Conservation (phyloP, 108 stramenopile species). For the Fistulifera solaris region DNA sequence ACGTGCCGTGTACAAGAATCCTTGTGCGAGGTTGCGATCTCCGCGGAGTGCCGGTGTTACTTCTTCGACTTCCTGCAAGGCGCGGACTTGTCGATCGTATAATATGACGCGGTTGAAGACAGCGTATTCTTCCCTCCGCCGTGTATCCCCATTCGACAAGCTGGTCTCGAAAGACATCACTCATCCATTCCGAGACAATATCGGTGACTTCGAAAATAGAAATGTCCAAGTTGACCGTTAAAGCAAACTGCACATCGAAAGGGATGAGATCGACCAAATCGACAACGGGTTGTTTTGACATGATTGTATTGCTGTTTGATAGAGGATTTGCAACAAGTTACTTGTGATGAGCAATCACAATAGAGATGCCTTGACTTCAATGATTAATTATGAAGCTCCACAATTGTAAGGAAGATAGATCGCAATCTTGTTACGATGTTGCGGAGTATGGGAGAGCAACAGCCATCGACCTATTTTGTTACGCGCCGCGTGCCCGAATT, state of each 20-base stretch:
- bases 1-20: too few species aligned
- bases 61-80: not conserved
- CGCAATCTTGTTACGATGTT: too few species aligned
- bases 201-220: slow-evolving; percentile 13
- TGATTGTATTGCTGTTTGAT: not conserved
- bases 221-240: slow-evolving; percentile 3
- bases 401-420: too few species aligned
- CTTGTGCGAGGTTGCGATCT: not conserved
- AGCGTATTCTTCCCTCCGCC: not conserved
- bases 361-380: too few species aligned
- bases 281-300: slow-evolving; percentile 3
- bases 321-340: too few species aligned
- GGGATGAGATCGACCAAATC: slow-evolving; percentile 27
- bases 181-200: slow-evolving; percentile 34
- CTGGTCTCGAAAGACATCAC: slow-evolving; percentile 15
- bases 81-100: not conserved
- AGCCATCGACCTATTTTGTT: too few species aligned
- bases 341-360: too few species aligned
- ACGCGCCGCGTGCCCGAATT: too few species aligned
- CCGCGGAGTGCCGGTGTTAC: not conserved
- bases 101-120: not conserved
- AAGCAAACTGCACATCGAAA: slow-evolving; percentile 31
- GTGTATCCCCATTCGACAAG: not conserved
- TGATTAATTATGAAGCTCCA: too few species aligned
- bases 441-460: too few species aligned